phyloP scores from a whole-genome alignment of 345 rosid genomes.

The Tarenaya hassleriana region DNA sequence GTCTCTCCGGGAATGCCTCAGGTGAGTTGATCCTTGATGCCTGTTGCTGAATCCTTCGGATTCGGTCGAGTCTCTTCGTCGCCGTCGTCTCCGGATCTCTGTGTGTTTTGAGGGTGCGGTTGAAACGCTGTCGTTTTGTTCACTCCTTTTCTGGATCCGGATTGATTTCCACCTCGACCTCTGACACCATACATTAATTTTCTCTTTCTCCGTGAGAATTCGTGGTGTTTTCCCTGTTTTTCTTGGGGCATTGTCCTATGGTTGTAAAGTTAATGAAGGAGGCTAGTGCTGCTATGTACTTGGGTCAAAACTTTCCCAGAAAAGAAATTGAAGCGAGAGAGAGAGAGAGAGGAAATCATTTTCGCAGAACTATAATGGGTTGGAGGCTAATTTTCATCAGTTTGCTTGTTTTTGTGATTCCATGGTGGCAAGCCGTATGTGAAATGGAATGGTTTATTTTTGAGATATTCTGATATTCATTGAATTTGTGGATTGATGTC shows the following conservation, averaged over 20 bases:
- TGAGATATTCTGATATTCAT: background rate
- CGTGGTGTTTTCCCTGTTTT: conserved; percentile 16
- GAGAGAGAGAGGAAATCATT: too few relatives aligned
- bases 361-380: too few relatives aligned
- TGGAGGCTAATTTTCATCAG: too few relatives aligned
- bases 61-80: conserved; percentile 5
- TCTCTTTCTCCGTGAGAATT: conserved; percentile 10
- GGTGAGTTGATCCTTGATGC: conserved; percentile 29
- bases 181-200: conserved; percentile 23
- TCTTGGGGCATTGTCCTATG: background rate
- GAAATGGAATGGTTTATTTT: too few relatives aligned
- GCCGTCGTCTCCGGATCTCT: background rate
- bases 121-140: conserved; percentile 1
- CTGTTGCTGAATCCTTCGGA: background rate
- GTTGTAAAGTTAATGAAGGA: conserved; percentile 4
- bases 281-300: background rate
- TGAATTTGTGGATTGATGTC: background rate
- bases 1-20: conserved; percentile 65
- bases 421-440: too few relatives aligned
- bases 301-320: too few relatives aligned
- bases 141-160: conserved; percentile 20
- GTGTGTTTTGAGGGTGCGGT: background rate
- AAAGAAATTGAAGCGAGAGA: too few relatives aligned
- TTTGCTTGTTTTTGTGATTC: too few relatives aligned
- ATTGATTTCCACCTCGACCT: conserved; percentile 19